phyloP scores from a whole-genome alignment of 2,329 filamentous ascomycete genomes.

The Sordariomycetes sp. region DNA sequence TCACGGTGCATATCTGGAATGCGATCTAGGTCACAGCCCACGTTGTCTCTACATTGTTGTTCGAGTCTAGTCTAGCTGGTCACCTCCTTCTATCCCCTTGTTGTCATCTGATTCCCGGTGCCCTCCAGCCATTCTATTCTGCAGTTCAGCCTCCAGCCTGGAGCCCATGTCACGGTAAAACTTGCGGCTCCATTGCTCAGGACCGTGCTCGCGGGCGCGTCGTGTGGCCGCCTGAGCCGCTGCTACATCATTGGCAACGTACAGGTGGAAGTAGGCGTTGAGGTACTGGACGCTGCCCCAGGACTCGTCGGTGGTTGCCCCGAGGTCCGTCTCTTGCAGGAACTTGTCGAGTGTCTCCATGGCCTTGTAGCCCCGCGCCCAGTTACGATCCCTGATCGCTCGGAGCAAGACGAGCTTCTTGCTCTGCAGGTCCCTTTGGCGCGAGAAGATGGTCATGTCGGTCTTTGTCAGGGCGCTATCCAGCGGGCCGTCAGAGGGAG shows the following conservation, averaged over 20 bases:
- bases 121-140: no score
- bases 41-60: neutral
- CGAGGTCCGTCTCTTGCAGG: neutral
- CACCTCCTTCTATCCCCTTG: no score
- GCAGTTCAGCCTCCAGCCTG: neutral
- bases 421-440: neutral
- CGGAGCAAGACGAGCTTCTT: neutral
- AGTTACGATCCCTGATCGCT: neutral
- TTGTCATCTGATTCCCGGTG: no score
- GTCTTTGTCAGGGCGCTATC: neutral
- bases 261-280: neutral
- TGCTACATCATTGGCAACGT: neutral
- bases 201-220: neutral
- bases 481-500: neutral
- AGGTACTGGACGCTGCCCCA: constrained; percentile 2
- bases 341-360: neutral
- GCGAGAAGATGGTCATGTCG: constrained; percentile 1
- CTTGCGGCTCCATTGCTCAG: neutral
- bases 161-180: neutral
- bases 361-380: neutral
- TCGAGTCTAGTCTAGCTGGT: neutral
- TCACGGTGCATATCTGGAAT: neutral
- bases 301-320: neutral
- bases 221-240: neutral
- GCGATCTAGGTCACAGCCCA: neutral